Conservation (phyloP, 2,329 filamentous ascomycete species). For the Xylariales sp. region DNA sequence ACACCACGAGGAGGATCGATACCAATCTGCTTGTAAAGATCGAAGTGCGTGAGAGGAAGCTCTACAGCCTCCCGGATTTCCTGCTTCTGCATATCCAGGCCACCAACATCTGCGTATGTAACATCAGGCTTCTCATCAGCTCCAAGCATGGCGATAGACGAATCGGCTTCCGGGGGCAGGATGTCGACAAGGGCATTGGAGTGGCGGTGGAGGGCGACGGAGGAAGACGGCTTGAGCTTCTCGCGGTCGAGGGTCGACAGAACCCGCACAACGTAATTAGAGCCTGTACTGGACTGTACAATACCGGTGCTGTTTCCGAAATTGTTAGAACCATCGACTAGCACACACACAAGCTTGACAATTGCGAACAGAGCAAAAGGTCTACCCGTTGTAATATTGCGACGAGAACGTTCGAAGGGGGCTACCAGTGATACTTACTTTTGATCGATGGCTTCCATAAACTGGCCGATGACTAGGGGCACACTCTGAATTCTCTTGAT, state of each 20-base stretch:
- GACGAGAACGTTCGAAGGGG: constrained; percentile 1
- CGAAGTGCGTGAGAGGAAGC: constrained; percentile 93
- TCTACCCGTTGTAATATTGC: not conserved
- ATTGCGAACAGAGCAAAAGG: too few species aligned
- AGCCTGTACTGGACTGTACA: constrained; percentile 95
- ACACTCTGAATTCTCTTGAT: constrained; percentile 99
- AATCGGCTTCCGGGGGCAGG: constrained; percentile 96
- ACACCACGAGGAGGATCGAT: constrained; percentile 97
- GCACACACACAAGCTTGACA: too few species aligned
- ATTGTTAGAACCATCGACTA: too few species aligned
- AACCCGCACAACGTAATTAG: constrained; percentile 98
- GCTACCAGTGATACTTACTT: constrained; percentile 58
- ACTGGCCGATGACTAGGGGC: constrained; percentile 95
- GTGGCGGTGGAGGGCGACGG: constrained; percentile 94
- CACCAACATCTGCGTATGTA: constrained; percentile 95
- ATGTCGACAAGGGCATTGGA: constrained; percentile 99
- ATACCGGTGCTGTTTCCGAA: constrained; percentile 83
- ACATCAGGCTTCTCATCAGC: constrained; percentile 97
- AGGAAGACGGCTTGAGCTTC: constrained; percentile 95
- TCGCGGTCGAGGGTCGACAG: constrained; percentile 97
- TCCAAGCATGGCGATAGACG: constrained; percentile 96
- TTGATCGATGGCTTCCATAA: constrained; percentile 99
- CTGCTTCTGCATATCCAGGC: constrained; percentile 99
- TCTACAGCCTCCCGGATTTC: constrained; percentile 98
- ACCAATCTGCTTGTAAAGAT: constrained; percentile 98